Percentiles rank a stretch among this genome's conserved stretches.
phyloP scores from a whole-genome alignment of 192 early-diverging fungal genomes.

The Podila epigama region DNA sequence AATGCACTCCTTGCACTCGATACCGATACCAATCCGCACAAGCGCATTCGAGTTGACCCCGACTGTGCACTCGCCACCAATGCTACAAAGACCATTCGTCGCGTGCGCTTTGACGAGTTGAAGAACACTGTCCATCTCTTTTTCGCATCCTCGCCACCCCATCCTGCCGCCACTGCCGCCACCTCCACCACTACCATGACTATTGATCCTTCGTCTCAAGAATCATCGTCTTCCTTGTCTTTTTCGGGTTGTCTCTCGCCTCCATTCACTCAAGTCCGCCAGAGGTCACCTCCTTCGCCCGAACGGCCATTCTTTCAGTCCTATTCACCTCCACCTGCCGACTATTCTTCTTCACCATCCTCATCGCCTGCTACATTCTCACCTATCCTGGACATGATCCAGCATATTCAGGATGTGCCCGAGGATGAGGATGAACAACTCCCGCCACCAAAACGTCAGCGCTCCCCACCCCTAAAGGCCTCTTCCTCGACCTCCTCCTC shows the following conservation, averaged over 20 bases:
- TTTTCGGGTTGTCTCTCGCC: neutral
- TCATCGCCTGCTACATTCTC: constrained; percentile 16
- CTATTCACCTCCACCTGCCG: constrained; percentile 25
- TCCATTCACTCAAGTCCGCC: neutral
- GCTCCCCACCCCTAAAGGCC: neutral
- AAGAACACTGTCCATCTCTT: constrained; percentile 12
- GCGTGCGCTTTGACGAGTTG: constrained; percentile 33
- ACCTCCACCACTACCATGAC: neutral
- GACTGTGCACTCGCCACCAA: neutral
- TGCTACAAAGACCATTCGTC: neutral
- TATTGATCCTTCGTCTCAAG: neutral
- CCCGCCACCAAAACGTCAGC: neutral
- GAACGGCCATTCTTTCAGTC: constrained; percentile 7
- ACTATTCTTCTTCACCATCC: constrained; percentile 13
- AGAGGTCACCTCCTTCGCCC: constrained; percentile 16
- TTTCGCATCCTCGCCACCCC: constrained; percentile 8
- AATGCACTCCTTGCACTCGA: neutral
- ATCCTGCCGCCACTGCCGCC: neutral
- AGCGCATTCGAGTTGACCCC: neutral
- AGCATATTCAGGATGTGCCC: constrained; percentile 8
- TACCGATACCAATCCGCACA: neutral
- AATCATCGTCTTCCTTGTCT: neutral
- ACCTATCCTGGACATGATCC: constrained; percentile 2
- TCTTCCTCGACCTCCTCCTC: constrained; percentile 3
- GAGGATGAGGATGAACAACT: neutral